Percentiles rank a stretch among this genome's conserved stretches.
These are phyloP conservation scores for Acmispon strigosus DNA, from an alignment of 306 rosid genomes.

Conservation along the genomic window DNA sequence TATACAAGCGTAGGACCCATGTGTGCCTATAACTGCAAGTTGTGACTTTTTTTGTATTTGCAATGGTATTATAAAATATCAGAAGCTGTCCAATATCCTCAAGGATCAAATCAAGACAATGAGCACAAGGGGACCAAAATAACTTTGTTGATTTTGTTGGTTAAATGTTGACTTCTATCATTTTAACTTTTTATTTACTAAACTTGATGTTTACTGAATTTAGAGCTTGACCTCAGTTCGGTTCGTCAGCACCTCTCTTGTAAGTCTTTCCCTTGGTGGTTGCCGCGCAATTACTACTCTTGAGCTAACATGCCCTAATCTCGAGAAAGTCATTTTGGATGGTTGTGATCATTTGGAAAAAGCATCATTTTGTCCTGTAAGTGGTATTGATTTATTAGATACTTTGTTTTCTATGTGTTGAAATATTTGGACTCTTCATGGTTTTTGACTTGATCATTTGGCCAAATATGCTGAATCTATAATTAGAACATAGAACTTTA, in stretches of 20 bases:
- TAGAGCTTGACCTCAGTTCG: slow-evolving; percentile 84
- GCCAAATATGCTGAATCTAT: not conserved
- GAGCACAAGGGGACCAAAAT: too few species aligned
- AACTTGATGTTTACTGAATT: slow-evolving; percentile 23
- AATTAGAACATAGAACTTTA: not conserved
- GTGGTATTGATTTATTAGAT: slow-evolving; percentile 22
- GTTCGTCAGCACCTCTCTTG: slow-evolving; percentile 71
- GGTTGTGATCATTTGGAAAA: slow-evolving; percentile 94
- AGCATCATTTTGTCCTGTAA: slow-evolving; percentile 86
- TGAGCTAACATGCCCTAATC: slow-evolving; percentile 74
- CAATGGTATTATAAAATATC: too few species aligned
- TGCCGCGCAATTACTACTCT: slow-evolving; percentile 78
- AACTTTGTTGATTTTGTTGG: not conserved
- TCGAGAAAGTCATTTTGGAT: slow-evolving; percentile 86
- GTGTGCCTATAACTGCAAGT: too few species aligned
- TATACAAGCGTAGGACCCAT: too few species aligned
- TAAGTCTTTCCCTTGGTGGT: slow-evolving; percentile 87
- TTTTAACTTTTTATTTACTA: not conserved
- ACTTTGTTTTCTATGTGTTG: not conserved
- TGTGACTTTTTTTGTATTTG: too few species aligned
- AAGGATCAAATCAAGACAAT: too few species aligned
- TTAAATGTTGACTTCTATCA: not conserved
- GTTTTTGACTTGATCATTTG: slow-evolving; percentile 1
- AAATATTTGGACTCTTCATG: not conserved
- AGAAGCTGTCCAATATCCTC: too few species aligned